phyloP scores from a whole-genome alignment of 176 grass and related monocot genomes.

The Areca catechu region DNA sequence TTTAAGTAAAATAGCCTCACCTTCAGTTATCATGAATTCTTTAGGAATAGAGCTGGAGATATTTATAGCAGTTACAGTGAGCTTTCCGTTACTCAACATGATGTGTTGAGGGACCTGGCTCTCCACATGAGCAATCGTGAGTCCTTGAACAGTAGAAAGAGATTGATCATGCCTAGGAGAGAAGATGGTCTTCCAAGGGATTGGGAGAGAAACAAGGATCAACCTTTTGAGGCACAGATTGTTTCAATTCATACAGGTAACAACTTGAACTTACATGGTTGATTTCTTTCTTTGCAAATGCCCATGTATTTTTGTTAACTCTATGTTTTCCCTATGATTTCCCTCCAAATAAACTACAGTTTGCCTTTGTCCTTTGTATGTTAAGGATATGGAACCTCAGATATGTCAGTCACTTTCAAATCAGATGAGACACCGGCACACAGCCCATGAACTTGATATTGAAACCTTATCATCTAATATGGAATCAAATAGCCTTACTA shows the following conservation, averaged over 20 bases:
- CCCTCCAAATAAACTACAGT: too few species aligned
- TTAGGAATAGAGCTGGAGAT: constrained; percentile 81
- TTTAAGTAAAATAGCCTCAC: too few species aligned
- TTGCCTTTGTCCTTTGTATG: too few species aligned
- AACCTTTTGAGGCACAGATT: constrained; percentile 74
- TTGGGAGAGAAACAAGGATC: constrained; percentile 75
- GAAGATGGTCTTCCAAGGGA: constrained; percentile 62
- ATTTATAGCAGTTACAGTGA: constrained; percentile 84
- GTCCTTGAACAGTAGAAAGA: constrained; percentile 43
- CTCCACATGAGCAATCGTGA: constrained; percentile 63
- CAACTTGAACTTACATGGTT: not conserved
- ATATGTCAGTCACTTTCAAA: too few species aligned
- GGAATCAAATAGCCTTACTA: too few species aligned
- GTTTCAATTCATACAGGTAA: constrained; percentile 95
- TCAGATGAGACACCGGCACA: too few species aligned
- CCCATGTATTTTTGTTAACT: too few species aligned
- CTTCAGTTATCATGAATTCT: not conserved
- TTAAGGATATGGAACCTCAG: too few species aligned
- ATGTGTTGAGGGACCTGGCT: constrained; percentile 88
- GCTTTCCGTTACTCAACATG: constrained; percentile 74
- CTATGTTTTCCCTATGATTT: too few species aligned
- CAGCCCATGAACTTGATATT: too few species aligned
- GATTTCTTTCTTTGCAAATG: too few species aligned
- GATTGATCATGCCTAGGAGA: constrained; percentile 78
- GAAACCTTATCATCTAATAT: too few species aligned